Evolutionary conservation across 2,329 filamentous ascomycete species (phyloP).

Genomic region (Rhytidhysteron rufulum): DNA sequence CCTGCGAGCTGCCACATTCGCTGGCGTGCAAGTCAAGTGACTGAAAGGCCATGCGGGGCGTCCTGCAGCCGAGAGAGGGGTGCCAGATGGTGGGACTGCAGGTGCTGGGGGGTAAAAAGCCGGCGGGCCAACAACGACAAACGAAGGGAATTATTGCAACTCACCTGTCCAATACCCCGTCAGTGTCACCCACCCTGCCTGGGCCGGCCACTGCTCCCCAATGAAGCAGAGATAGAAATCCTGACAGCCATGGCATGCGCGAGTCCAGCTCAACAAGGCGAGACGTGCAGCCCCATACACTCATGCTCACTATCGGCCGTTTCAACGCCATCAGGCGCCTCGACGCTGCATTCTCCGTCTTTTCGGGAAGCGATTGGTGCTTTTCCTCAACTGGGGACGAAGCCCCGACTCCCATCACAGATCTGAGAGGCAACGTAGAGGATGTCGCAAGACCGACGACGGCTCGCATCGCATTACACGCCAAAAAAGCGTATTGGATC

Average conservation of each 20-base stretch:
- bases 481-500: constrained; percentile 47
- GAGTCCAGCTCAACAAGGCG: constrained; percentile 68
- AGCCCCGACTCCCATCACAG: constrained; percentile 24
- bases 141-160: constrained; percentile 39
- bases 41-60: constrained; percentile 52
- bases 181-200: constrained; percentile 67
- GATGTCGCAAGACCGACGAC: constrained; percentile 63
- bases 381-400: constrained; percentile 24
- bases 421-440: constrained; percentile 61
- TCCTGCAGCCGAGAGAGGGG: constrained; percentile 22
- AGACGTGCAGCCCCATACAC: constrained; percentile 69
- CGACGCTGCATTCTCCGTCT: constrained; percentile 26
- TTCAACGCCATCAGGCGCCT: constrained; percentile 35
- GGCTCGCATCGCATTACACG: constrained; percentile 63
- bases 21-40: constrained; percentile 57
- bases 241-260: constrained; percentile 89
- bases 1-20: constrained; percentile 36
- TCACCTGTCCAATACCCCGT: constrained; percentile 89
- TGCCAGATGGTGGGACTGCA: constrained; percentile 20
- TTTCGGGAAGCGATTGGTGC: constrained; percentile 26
- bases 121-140: constrained; percentile 29
- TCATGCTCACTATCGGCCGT: constrained; percentile 71
- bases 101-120: constrained; percentile 14
- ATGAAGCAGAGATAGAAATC: constrained; percentile 71
- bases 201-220: constrained; percentile 70